Base-by-base conservation (phyloP, 805 yeast genomes). In the Wickerhamomyces bovis region DNA sequence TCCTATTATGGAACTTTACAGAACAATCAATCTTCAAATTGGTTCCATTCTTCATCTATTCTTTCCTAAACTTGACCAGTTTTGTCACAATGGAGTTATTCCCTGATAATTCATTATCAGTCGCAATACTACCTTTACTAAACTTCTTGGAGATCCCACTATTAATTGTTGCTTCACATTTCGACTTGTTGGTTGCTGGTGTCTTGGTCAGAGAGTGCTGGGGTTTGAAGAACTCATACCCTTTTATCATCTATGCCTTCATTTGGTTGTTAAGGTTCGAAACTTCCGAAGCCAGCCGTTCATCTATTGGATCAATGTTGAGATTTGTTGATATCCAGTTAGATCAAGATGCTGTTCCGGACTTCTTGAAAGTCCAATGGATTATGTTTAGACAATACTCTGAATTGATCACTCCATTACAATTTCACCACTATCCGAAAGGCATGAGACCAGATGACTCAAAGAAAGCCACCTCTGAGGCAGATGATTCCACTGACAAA, bases 221-320 rank as follows among this genome's bases (percentile, higher is more conserved):
- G n/a, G 26, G 41, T 1, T 28, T 47, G 12, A 48, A 49, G 0
- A 62, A 64, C 10, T 52, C 56, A 3, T 70, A 67, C 50, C 64
- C 68, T 2, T 51, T 69, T 16, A 53, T 61, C 8, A 61, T 70
- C 26, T 71, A 68, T 50, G 31, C 51, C 2, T 61, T 66, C 39
- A 55, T 69, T 12, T 72, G 73, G 73, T 60, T 61, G 0, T 48
- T 70, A 31, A 58, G 74, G 43, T 63, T 66, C 39, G 75, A 71
- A 44, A 63, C 53, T 31, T 58, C 63, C 2, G 61, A 60, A 40
- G 57, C 58, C 19, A 54, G 60, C 39, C 60, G 60, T 31, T 52
- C 59, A 6, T 53, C 62, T 3, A 19, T 53, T 2, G 45, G 44
- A n/a, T 33, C 45, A 45, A 45, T 55, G 43, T 41, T 57, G 5